Evolutionary conservation across 2,329 filamentous ascomycete genomes (phyloP).

Genomic region (Chrysosporium queenslandicum): DNA sequence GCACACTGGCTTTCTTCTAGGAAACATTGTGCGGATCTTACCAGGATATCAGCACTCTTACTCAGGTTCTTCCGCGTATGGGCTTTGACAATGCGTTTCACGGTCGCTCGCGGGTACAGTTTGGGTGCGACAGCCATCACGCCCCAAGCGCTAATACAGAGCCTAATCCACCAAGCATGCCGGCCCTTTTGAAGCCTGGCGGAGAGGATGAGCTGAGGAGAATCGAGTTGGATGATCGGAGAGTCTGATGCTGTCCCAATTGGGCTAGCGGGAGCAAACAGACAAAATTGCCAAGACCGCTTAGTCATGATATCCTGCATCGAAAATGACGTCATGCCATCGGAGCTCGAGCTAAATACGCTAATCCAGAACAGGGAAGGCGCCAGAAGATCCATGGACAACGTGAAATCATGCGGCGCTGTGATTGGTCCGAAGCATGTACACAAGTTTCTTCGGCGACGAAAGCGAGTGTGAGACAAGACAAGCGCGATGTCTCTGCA

Average conservation of each 20-base stretch:
- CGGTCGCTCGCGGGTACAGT: slow-evolving; percentile 69
- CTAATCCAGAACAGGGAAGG: slow-evolving; percentile 3
- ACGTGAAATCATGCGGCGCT: slow-evolving; percentile 1
- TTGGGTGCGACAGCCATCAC: slow-evolving; percentile 58
- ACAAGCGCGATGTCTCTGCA: not conserved
- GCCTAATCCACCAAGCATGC: no score
- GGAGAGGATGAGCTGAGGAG: no score
- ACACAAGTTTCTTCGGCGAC: not conserved
- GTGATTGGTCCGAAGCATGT: not conserved
- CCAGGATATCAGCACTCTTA: slow-evolving; percentile 78
- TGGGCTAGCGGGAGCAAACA: not conserved
- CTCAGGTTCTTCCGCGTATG: slow-evolving; percentile 70
- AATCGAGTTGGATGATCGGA: no score
- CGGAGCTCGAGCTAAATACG: not conserved
- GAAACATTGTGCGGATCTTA: slow-evolving; percentile 35
- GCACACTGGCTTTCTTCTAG: not conserved
- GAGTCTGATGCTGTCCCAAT: no score
- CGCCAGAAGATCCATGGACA: not conserved
- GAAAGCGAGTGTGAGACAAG: not conserved
- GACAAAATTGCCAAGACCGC: slow-evolving; percentile 1
- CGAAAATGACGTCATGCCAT: not conserved
- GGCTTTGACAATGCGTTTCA: slow-evolving; percentile 85
- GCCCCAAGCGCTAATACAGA: no score
- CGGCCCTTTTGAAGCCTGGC: no score
- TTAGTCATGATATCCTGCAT: not conserved